Conservation (phyloP, 2,329 filamentous ascomycete genomes). For the Trichoderma guizhouense region DNA sequence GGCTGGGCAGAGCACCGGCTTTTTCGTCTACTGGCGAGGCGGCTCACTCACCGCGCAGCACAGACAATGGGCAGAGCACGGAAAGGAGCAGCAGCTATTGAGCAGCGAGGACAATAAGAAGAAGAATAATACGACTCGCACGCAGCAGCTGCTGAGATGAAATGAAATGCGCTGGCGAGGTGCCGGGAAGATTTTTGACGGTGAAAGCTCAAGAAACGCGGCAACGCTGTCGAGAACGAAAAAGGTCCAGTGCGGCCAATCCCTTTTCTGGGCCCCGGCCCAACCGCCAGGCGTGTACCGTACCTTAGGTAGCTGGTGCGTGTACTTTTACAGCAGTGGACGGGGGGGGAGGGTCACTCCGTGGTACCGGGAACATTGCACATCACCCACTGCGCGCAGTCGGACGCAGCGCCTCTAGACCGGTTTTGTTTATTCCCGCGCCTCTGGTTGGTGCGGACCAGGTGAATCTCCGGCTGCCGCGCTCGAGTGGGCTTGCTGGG, state of each 20-base stretch:
- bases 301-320: background rate
- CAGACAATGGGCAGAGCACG: constrained; percentile 1
- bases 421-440: background rate
- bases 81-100: background rate
- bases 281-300: constrained; percentile 1
- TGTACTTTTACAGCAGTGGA: background rate
- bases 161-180: background rate
- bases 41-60: background rate
- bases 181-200: background rate
- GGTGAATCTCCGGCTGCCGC: constrained; percentile 15
- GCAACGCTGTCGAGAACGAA: constrained; percentile 1
- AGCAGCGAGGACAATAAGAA: background rate
- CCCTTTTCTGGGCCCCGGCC: constrained; percentile 16
- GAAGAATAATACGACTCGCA: background rate
- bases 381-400: background rate
- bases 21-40: background rate
- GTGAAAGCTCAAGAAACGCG: constrained; percentile 6
- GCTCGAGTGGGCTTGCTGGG: constrained; percentile 4
- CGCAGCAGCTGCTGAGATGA: background rate
- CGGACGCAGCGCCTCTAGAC: constrained; percentile 1
- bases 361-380: background rate
- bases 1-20: background rate
- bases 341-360: background rate
- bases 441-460: constrained; percentile 9
- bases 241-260: constrained; percentile 12